Percentiles rank a stretch among this genome's conserved stretches.
Conservation (phyloP, 306 rosid species). For the Prunus persica region Prunus_persica_NCBIv2 NC_034011.1:7581001-7581500, state of each 20-base stretch:
- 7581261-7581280: conserved; percentile 83
- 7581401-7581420: too few species aligned
- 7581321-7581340: not conserved
- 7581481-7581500: not conserved
- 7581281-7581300: conserved; percentile 79
- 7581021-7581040: not conserved
- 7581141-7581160: not conserved
- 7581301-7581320: not conserved
- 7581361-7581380: too few species aligned
- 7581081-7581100: too few species aligned
- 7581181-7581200: conserved; percentile 8
- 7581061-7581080: too few species aligned
- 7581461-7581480: too few species aligned
- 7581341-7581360: not conserved
- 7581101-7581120: not conserved
- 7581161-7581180: not conserved
- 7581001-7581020: too few species aligned
- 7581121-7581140: conserved; percentile 6
- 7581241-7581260: conserved; percentile 91
- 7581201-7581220: conserved; percentile 35
- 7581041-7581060: too few species aligned
- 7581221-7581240: conserved; percentile 88
- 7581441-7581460: not conserved
- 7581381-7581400: too few species aligned
- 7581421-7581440: too few species aligned